Conservation (phyloP, 1,284 basidiomycete species). For the Austroboletus olivaceoglutinosus region DNA sequence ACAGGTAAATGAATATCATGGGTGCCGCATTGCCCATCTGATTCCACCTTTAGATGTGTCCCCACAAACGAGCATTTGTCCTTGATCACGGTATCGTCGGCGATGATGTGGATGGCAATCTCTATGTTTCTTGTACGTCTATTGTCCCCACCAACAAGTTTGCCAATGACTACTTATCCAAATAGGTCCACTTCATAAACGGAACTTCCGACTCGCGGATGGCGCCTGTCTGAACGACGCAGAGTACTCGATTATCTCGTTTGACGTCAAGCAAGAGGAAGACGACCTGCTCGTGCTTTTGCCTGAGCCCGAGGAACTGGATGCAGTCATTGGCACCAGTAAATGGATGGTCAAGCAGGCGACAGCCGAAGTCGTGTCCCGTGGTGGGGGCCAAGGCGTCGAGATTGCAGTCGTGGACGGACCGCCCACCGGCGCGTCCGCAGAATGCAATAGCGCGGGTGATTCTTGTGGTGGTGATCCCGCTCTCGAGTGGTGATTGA, state of each 20-base stretch:
- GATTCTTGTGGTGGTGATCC: conserved; percentile 12
- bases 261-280: conserved; percentile 55
- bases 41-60: conserved; percentile 44
- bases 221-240: conserved; percentile 65
- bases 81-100: conserved; percentile 69
- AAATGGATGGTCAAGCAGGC: conserved; percentile 63
- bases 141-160: background rate
- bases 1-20: conserved; percentile 42
- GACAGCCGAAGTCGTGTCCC: conserved; percentile 45
- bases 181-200: conserved; percentile 68
- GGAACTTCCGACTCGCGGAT: conserved; percentile 60
- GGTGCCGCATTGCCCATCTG: background rate
- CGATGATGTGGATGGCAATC: conserved; percentile 52
- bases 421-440: background rate
- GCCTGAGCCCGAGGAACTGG: conserved; percentile 57
- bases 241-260: conserved; percentile 65
- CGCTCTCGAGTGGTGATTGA: conserved; percentile 22
- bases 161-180: background rate
- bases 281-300: conserved; percentile 54
- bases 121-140: conserved; percentile 45
- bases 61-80: conserved; percentile 68
- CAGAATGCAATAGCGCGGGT: conserved; percentile 1
- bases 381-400: conserved; percentile 42
- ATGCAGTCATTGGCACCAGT: conserved; percentile 62
- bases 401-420: conserved; percentile 40